Evolutionary conservation across 208 protist species (phyloP).

Genomic region (Leishmania tarentolae): DNA sequence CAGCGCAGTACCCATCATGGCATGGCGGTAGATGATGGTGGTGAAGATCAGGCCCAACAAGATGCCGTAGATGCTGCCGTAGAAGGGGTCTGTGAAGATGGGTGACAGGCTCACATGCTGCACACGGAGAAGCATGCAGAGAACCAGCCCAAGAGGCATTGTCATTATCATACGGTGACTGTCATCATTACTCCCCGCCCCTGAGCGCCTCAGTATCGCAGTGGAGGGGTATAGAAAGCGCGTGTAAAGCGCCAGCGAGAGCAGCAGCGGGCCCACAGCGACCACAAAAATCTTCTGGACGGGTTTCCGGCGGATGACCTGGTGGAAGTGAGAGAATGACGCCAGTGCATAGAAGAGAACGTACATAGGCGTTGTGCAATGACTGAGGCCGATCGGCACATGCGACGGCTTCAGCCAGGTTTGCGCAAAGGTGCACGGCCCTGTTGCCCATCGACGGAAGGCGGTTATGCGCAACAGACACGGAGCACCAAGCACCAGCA

Average conservation of each 20-base stretch:
- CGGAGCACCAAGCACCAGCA: slow-evolving; percentile 42
- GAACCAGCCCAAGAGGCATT: slow-evolving; percentile 59
- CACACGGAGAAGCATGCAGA: slow-evolving; percentile 79
- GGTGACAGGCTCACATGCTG: slow-evolving; percentile 55
- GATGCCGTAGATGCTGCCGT: slow-evolving; percentile 62
- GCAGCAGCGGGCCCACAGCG: slow-evolving; percentile 50
- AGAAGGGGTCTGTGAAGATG: slow-evolving; percentile 61
- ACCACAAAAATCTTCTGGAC: slow-evolving; percentile 50
- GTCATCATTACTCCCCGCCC: slow-evolving; percentile 47
- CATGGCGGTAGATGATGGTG: slow-evolving; percentile 62
- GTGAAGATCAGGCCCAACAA: slow-evolving; percentile 60
- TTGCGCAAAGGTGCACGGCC: slow-evolving; percentile 40
- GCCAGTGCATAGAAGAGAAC: slow-evolving; percentile 64
- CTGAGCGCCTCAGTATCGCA: slow-evolving; percentile 18
- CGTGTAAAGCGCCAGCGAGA: slow-evolving; percentile 53
- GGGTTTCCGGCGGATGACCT: slow-evolving; percentile 40
- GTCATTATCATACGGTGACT: slow-evolving; percentile 58
- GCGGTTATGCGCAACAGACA: slow-evolving; percentile 48
- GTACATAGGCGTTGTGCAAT: slow-evolving; percentile 69
- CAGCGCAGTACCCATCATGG: slow-evolving; percentile 57
- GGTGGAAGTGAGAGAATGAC: slow-evolving; percentile 62
- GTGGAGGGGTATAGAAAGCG: slow-evolving; percentile 62
- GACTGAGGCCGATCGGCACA: slow-evolving; percentile 31
- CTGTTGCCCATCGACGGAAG: slow-evolving; percentile 51
- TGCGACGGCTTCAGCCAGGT: slow-evolving; percentile 41